Conservation (phyloP, 129 eudicot genomes). For the Saussurea involucrata region DNA sequence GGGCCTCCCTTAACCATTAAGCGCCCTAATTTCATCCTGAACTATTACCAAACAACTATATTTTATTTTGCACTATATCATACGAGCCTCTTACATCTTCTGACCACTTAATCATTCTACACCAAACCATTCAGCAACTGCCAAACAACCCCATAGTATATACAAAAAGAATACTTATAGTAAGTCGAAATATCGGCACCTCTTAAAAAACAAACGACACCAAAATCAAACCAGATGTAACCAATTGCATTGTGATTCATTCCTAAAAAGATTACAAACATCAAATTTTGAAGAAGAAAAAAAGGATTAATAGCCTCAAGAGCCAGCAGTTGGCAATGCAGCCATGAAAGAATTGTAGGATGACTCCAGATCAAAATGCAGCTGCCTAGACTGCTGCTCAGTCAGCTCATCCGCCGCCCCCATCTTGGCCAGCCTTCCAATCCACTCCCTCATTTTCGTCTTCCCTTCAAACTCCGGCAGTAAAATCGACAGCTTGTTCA, state of each 20-base stretch:
- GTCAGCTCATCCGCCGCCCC: slow-evolving; percentile 81
- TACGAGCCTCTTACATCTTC: no score
- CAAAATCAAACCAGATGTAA: background rate
- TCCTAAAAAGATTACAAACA: background rate
- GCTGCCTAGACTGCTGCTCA: slow-evolving; percentile 89
- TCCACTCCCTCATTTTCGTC: slow-evolving; percentile 73
- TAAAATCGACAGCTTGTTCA: slow-evolving; percentile 64
- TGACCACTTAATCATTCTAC: no score
- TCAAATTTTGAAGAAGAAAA: background rate
- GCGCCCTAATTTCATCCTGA: no score
- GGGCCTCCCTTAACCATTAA: no score
- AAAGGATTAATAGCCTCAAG: slow-evolving; percentile 13
- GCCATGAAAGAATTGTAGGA: slow-evolving; percentile 96
- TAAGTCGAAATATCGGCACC: background rate
- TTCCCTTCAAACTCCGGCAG: slow-evolving; percentile 86
- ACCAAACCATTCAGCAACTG: no score
- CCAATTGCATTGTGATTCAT: background rate
- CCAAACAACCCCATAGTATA: no score
- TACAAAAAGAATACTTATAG: background rate
- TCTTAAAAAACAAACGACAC: background rate
- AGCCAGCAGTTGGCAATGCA: slow-evolving; percentile 75
- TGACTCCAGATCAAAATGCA: slow-evolving; percentile 84
- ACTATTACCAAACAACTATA: no score
- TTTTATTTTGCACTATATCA: no score
- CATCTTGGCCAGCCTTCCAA: slow-evolving; percentile 59